phyloP scores from a whole-genome alignment of 2,329 filamentous ascomycete species.

The Cadophora malorum region DNA sequence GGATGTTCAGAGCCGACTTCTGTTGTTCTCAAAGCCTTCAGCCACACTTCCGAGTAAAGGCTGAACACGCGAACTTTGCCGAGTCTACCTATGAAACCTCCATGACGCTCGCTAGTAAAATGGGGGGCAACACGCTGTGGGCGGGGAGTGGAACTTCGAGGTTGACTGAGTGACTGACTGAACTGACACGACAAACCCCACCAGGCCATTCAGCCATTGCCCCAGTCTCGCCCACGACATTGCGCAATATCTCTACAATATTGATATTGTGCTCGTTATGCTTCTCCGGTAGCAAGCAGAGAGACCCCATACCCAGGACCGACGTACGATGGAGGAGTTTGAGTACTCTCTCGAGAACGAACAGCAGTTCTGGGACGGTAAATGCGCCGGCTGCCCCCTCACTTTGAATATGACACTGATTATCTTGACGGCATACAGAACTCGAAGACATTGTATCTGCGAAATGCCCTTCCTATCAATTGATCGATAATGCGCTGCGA shows the following conservation, averaged over 20 bases:
- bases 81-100: too few relatives aligned
- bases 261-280: constrained; percentile 36
- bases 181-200: neutral
- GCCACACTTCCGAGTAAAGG: too few relatives aligned
- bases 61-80: too few relatives aligned
- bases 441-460: constrained; percentile 69
- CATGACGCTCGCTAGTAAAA: too few relatives aligned
- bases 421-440: constrained; percentile 54
- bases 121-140: neutral
- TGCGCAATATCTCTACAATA: constrained; percentile 10
- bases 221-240: neutral
- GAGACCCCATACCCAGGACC: constrained; percentile 21
- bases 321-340: constrained; percentile 57
- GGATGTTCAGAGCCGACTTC: too few relatives aligned
- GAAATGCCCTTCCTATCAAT: constrained; percentile 63
- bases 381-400: constrained; percentile 31
- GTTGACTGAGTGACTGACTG: constrained; percentile 2
- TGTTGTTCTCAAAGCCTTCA: too few relatives aligned
- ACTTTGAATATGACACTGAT: constrained; percentile 18
- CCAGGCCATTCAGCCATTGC: neutral
- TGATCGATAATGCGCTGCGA: constrained; percentile 85
- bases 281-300: constrained; percentile 37
- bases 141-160: constrained; percentile 9
- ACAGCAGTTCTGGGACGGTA: constrained; percentile 90
- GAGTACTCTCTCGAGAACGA: constrained; percentile 78